These are phyloP conservation scores for Talaromyces sp. DNA, from an alignment of 2,329 filamentous ascomycete species.

Conservation along the genomic window DNA sequence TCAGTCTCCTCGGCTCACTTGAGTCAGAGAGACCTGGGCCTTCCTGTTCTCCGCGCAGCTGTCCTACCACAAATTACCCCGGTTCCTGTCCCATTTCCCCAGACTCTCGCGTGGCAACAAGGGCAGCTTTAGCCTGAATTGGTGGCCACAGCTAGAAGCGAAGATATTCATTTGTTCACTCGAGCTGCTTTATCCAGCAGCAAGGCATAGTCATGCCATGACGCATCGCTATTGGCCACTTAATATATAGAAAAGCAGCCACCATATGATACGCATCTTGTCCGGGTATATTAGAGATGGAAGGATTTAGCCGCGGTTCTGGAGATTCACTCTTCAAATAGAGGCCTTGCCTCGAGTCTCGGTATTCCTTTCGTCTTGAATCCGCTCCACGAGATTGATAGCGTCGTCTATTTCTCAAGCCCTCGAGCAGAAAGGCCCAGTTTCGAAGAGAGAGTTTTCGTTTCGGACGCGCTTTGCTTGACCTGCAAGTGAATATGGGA, in stretches of 20 bases:
- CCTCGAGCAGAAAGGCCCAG: background rate
- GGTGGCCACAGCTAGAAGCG: background rate
- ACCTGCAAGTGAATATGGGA: constrained; percentile 14
- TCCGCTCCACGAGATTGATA: background rate
- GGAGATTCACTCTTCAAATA: background rate
- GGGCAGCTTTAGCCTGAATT: constrained; percentile 4
- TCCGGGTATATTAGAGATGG: background rate
- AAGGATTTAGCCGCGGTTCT: background rate
- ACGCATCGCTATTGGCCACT: background rate
- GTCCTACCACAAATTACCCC: too few species aligned
- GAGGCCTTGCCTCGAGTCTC: background rate
- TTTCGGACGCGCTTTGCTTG: background rate
- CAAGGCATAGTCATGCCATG: background rate
- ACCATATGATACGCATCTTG: background rate
- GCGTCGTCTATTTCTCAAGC: background rate
- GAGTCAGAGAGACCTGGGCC: too few species aligned
- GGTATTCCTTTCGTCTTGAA: background rate
- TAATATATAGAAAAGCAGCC: background rate
- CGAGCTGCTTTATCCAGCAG: background rate
- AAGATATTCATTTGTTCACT: background rate
- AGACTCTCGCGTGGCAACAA: background rate
- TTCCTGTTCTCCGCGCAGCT: too few species aligned
- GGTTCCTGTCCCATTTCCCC: too few species aligned
- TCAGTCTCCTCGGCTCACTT: too few species aligned
- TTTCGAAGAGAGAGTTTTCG: too few species aligned